Conservation (phyloP, 139 green algal species). For the Volvox reticuliferus region DNA sequence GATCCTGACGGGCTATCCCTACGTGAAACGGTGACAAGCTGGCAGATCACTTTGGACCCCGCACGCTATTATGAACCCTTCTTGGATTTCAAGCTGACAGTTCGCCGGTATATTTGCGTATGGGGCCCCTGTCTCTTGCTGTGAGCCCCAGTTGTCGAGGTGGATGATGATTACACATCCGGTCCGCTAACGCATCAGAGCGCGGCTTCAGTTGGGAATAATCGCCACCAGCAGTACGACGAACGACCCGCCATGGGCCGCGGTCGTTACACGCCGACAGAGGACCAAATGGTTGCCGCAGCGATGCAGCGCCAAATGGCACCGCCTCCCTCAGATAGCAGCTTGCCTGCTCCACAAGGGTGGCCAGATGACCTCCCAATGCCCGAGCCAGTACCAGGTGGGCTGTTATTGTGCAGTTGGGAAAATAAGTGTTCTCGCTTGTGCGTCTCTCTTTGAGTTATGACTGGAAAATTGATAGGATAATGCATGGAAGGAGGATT, state of each 20-base stretch:
- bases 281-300: slow-evolving; percentile 18
- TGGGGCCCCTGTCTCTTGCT: not conserved
- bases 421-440: too few relatives aligned
- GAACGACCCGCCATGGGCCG: slow-evolving; percentile 78
- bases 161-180: slow-evolving; percentile 24
- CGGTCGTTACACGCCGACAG: slow-evolving; percentile 51
- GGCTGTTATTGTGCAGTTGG: not conserved
- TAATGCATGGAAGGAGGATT: too few relatives aligned
- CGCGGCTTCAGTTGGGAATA: not conserved
- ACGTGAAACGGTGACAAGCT: too few relatives aligned
- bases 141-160: slow-evolving; percentile 15
- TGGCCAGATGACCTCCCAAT: slow-evolving; percentile 81
- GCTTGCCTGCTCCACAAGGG: slow-evolving; percentile 55
- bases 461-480: too few relatives aligned
- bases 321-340: not conserved
- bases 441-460: too few relatives aligned
- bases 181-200: not conserved
- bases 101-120: too few relatives aligned
- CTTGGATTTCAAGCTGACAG: too few relatives aligned
- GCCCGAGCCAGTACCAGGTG: slow-evolving; percentile 73
- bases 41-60: too few relatives aligned
- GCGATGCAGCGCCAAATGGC: not conserved
- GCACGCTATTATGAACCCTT: too few relatives aligned
- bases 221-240: slow-evolving; percentile 75
- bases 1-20: too few relatives aligned